These are phyloP conservation scores for Chloranthus sessilifolius DNA, from an alignment of 164 flowering plant genomes.

Conservation along the genomic window DNA sequence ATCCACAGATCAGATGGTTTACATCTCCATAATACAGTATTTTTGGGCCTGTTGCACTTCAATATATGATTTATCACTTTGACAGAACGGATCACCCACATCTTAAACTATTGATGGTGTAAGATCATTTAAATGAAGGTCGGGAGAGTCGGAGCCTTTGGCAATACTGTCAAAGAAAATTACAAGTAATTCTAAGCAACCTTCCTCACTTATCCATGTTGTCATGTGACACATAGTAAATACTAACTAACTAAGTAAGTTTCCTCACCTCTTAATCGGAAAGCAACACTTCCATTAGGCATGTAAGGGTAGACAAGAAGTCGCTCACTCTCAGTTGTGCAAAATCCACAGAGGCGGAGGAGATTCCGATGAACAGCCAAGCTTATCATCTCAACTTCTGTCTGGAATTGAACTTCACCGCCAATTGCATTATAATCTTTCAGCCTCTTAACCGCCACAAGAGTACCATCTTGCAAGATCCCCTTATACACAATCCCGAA, in stretches of 20 bases:
- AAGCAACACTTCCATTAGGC: constrained; percentile 88
- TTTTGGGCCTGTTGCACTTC: no score
- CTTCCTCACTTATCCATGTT: no score
- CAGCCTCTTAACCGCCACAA: constrained; percentile 76
- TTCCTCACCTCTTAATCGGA: constrained; percentile 49
- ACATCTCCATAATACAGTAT: no score
- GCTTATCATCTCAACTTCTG: constrained; percentile 81
- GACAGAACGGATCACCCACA: no score
- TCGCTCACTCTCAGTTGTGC: constrained; percentile 61
- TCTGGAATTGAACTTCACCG: constrained; percentile 82
- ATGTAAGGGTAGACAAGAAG: constrained; percentile 79
- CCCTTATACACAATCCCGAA: constrained; percentile 85
- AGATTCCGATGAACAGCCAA: constrained; percentile 87
- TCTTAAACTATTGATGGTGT: no score
- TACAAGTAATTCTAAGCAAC: no score
- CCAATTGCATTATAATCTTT: constrained; percentile 68
- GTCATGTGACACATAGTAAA: no score
- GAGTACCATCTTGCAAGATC: constrained; percentile 54
- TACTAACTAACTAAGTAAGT: neutral
- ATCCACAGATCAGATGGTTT: no score
- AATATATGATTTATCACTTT: no score
- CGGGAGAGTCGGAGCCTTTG: no score
- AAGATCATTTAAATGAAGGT: no score
- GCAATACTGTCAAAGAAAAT: no score
- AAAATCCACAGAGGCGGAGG: constrained; percentile 70